Conservation (phyloP, 1,139 yeast species). For the Zygoascus sp. region DNA sequence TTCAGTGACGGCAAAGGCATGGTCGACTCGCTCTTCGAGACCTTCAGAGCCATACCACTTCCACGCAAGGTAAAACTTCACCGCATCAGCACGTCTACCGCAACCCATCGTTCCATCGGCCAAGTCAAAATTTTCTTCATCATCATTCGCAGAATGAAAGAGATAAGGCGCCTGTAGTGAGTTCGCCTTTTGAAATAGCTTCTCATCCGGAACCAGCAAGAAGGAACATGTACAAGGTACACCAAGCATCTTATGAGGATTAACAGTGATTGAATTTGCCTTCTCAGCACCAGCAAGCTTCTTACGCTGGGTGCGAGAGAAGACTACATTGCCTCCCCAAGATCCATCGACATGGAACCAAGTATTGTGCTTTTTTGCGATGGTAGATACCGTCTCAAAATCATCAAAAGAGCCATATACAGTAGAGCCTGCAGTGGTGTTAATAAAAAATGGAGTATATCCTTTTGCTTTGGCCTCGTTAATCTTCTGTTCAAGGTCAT, state of each 20-base stretch:
- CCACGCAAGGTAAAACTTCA: constrained; percentile 79
- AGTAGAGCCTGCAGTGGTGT: constrained; percentile 87
- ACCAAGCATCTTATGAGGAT: constrained; percentile 90
- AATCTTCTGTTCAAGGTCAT: constrained; percentile 47
- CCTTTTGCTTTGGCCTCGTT: constrained; percentile 47
- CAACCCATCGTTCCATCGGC: constrained; percentile 95
- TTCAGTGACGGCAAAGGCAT: constrained; percentile 60
- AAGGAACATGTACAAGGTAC: constrained; percentile 86
- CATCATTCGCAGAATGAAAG: constrained; percentile 55
- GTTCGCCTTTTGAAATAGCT: constrained; percentile 64
- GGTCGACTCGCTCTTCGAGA: constrained; percentile 56
- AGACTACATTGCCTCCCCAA: constrained; percentile 85
- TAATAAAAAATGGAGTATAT: constrained; percentile 66
- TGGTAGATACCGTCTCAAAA: constrained; percentile 48
- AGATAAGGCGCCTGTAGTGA: constrained; percentile 76
- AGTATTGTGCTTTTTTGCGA: constrained; percentile 51
- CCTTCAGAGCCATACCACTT: constrained; percentile 64
- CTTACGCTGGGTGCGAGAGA: constrained; percentile 47
- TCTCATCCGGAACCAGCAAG: constrained; percentile 63
- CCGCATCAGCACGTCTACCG: constrained; percentile 79
- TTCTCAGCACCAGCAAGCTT: constrained; percentile 56
- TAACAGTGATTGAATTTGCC: constrained; percentile 77
- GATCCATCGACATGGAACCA: constrained; percentile 90
- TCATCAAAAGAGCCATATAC: constrained; percentile 83
- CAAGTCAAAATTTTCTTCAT: constrained; percentile 62